Percentiles rank a stretch among this genome's conserved stretches.
Evolutionary conservation across 2,329 filamentous ascomycete genomes (phyloP).

Genomic region (Arachnomyces sp.): DNA sequence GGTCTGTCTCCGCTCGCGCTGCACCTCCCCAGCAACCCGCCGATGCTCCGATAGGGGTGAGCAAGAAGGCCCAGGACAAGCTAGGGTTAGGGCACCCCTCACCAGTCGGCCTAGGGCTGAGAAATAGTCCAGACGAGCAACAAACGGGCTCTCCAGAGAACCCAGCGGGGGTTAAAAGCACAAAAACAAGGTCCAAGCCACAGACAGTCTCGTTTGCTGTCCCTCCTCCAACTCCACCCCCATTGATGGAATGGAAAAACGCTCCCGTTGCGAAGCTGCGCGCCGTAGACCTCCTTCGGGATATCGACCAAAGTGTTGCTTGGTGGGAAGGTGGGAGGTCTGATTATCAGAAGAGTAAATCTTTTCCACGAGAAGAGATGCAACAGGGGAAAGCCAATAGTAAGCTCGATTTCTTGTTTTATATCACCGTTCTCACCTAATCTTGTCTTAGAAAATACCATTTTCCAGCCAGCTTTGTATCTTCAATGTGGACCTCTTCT

Average conservation of each 20-base stretch:
- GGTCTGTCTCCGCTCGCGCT: not conserved
- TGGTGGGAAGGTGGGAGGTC: conserved; percentile 67
- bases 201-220: conserved; percentile 40
- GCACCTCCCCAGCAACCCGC: not conserved
- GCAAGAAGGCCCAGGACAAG: not conserved
- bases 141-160: conserved; percentile 11
- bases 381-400: conserved; percentile 25
- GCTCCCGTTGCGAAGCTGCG: conserved; percentile 55
- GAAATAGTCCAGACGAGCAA: not conserved
- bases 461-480: conserved; percentile 75
- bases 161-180: conserved; percentile 14
- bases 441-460: conserved; percentile 38
- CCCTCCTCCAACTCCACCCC: conserved; percentile 38
- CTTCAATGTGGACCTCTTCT: conserved; percentile 85
- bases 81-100: not conserved
- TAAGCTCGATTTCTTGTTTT: conserved; percentile 19
- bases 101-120: conserved; percentile 3
- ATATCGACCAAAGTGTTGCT: conserved; percentile 42
- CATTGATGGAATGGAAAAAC: conserved; percentile 58
- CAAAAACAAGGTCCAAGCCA: conserved; percentile 26
- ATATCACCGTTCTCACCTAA: not conserved
- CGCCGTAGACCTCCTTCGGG: conserved; percentile 50
- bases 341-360: conserved; percentile 39
- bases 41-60: not conserved
- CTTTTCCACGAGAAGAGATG: conserved; percentile 23